These are phyloP conservation scores for Vitis hybrid DNA, from an alignment of 177 flowering plant genomes.

Conservation along the genomic window DNA sequence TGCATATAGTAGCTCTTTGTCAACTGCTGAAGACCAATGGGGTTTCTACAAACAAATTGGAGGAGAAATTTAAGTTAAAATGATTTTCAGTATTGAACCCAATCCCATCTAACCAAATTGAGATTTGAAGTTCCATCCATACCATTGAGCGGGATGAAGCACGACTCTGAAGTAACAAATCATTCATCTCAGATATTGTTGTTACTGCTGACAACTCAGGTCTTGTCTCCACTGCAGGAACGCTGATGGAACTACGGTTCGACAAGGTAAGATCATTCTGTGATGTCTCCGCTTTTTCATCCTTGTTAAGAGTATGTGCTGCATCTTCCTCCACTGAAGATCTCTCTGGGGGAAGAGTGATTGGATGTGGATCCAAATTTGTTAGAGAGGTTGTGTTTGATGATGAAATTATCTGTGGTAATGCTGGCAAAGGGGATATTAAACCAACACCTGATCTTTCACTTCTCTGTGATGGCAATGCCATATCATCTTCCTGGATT, in stretches of 20 bases:
- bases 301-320: constrained; percentile 1
- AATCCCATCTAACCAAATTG: not conserved
- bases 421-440: constrained; percentile 12
- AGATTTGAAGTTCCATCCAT: constrained; percentile 4
- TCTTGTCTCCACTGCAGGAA: constrained; percentile 15
- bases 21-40: constrained; percentile 43
- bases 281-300: constrained; percentile 6
- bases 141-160: constrained; percentile 41
- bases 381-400: constrained; percentile 3
- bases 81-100: not conserved
- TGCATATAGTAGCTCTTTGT: constrained; percentile 40
- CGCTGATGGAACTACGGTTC: constrained; percentile 6
- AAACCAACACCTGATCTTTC: constrained; percentile 5
- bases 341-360: constrained; percentile 1
- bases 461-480: not conserved
- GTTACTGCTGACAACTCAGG: constrained; percentile 21
- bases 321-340: constrained; percentile 19
- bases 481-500: not conserved
- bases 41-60: constrained; percentile 38
- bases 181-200: constrained; percentile 50
- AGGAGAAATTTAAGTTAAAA: constrained; percentile 2
- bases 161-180: constrained; percentile 35
- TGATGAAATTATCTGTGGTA: constrained; percentile 13
- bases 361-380: constrained; percentile 12
- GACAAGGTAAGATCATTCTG: not conserved